phyloP scores from a whole-genome alignment of 768 basidiomycete genomes.

The Mrakia frigida region DNA sequence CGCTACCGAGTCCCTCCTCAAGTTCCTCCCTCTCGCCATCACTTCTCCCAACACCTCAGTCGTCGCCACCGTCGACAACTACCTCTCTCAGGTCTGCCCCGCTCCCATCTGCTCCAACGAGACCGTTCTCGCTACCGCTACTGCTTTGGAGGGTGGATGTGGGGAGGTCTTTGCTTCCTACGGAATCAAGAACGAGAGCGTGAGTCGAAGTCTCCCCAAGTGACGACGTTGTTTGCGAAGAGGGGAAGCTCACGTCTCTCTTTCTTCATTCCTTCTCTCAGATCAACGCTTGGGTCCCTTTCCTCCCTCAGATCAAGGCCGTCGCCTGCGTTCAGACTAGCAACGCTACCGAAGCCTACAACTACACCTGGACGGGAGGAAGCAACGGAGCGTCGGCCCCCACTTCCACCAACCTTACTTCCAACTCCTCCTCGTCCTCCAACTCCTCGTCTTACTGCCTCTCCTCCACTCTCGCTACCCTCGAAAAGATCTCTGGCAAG shows the following conservation, averaged over 20 bases:
- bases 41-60: background rate
- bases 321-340: conserved; percentile 5
- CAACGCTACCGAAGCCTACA: conserved; percentile 4
- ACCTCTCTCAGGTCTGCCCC: conserved; percentile 1
- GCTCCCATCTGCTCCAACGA: conserved; percentile 1
- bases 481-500: background rate
- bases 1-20: background rate
- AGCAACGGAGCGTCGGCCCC: background rate
- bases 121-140: background rate
- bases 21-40: conserved; percentile 8
- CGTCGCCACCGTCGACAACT: background rate
- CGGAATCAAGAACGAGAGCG: conserved; percentile 7
- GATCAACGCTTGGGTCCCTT: conserved; percentile 14
- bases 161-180: background rate
- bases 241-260: background rate
- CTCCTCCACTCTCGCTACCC: background rate
- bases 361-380: background rate
- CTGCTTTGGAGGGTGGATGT: background rate
- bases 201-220: background rate
- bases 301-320: conserved; percentile 14
- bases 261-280: background rate
- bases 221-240: background rate
- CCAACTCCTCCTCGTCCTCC: background rate
- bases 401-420: background rate
- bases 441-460: conserved; percentile 11